These are phyloP conservation scores for Penicillium sp. DNA, from an alignment of 2,329 filamentous ascomycete species.

Conservation along the genomic window DNA sequence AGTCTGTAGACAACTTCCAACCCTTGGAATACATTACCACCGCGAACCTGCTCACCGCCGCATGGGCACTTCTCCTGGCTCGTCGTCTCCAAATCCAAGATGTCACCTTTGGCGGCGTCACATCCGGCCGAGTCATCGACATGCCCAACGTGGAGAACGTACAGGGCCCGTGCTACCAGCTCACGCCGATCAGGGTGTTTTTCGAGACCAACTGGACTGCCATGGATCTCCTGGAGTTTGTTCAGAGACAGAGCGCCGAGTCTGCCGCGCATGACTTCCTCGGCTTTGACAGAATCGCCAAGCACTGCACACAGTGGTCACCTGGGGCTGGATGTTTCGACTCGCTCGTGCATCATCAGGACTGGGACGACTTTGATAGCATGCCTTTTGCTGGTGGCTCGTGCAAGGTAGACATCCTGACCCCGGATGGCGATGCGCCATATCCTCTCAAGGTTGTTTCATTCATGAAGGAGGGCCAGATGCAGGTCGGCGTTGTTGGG, in stretches of 20 bases:
- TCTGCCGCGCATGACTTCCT: slow-evolving; percentile 54
- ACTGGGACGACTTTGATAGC: slow-evolving; percentile 60
- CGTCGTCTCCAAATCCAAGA: slow-evolving; percentile 50
- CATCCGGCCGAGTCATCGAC: slow-evolving; percentile 59
- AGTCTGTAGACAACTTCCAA: slow-evolving; percentile 38
- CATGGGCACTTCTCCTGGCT: slow-evolving; percentile 61
- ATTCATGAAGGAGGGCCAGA: slow-evolving; percentile 57
- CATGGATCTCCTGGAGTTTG: slow-evolving; percentile 47
- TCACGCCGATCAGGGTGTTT: slow-evolving; percentile 57
- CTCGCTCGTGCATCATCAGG: slow-evolving; percentile 57
- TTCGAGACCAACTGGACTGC: slow-evolving; percentile 52
- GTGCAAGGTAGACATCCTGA: slow-evolving; percentile 56
- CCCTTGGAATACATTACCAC: slow-evolving; percentile 56
- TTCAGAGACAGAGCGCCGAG: slow-evolving; percentile 55
- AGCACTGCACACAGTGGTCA: slow-evolving; percentile 48
- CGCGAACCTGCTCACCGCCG: slow-evolving; percentile 60
- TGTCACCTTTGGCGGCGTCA: slow-evolving; percentile 62
- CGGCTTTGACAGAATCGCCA: slow-evolving; percentile 51
- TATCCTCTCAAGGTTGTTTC: slow-evolving; percentile 35
- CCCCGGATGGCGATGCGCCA: slow-evolving; percentile 53
- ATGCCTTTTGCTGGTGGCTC: slow-evolving; percentile 35
- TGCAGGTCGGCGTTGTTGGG: slow-evolving; percentile 57
- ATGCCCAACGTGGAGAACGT: slow-evolving; percentile 53
- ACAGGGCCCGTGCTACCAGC: slow-evolving; percentile 56
- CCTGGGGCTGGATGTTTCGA: slow-evolving; percentile 49